Evolutionary conservation across 2,329 filamentous ascomycete species (phyloP).

Genomic region (Colletotrichum sublineola): DNA sequence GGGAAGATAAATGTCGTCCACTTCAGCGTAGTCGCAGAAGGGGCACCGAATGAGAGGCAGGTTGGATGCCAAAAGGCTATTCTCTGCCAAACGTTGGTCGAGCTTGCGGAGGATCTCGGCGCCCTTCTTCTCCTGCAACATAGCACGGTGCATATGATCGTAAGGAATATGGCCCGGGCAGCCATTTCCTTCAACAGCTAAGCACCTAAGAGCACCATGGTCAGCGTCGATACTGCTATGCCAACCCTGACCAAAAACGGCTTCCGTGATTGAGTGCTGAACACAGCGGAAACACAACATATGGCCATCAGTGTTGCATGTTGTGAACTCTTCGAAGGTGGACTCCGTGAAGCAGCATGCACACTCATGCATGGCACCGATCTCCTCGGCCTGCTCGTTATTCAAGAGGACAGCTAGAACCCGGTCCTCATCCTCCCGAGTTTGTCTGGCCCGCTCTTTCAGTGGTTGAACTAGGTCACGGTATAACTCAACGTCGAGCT

Average conservation of each 20-base stretch:
- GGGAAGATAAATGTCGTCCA: conserved; percentile 81
- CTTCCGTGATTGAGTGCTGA: conserved; percentile 84
- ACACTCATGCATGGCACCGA: conserved; percentile 75
- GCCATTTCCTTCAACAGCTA: conserved; percentile 79
- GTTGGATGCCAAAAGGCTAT: conserved; percentile 79
- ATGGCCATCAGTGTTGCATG: conserved; percentile 78
- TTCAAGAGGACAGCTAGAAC: conserved; percentile 67
- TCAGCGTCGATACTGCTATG: conserved; percentile 80
- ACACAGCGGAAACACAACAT: conserved; percentile 87
- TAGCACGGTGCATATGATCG: conserved; percentile 78
- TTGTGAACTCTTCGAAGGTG: conserved; percentile 80
- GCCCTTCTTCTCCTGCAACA: conserved; percentile 77
- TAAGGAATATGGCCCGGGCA: conserved; percentile 81
- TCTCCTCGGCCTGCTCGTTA: conserved; percentile 69
- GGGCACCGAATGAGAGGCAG: conserved; percentile 86
- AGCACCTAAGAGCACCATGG: conserved; percentile 82
- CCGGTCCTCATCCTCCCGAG: conserved; percentile 65
- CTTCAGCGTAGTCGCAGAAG: conserved; percentile 92
- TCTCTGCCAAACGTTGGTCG: conserved; percentile 82
- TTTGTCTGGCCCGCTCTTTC: conserved; percentile 56
- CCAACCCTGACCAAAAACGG: conserved; percentile 95
- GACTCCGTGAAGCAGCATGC: conserved; percentile 81
- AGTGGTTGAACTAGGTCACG: conserved; percentile 69
- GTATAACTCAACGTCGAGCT: conserved; percentile 74
- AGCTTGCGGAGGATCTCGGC: conserved; percentile 80